phyloP scores from a whole-genome alignment of 805 yeast species.

The Starmerella vaccinii region DNA sequence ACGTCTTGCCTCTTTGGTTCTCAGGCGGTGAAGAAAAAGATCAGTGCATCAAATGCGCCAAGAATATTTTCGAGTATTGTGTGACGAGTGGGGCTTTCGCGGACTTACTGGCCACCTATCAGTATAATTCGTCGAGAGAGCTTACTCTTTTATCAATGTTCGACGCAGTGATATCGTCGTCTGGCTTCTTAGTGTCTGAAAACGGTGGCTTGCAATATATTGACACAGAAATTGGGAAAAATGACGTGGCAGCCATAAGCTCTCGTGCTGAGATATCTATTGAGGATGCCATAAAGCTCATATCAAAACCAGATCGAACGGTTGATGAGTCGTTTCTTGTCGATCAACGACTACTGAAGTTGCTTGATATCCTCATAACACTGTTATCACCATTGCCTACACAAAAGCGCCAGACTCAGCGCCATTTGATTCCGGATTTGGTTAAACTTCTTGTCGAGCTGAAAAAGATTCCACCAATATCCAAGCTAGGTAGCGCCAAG shows the following conservation, averaged over 20 bases:
- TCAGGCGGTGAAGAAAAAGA: conserved; percentile 1
- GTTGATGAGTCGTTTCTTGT: neutral
- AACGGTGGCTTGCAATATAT: neutral
- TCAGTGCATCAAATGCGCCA: neutral
- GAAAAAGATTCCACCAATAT: conserved; percentile 11
- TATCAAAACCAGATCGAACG: neutral
- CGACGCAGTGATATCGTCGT: neutral
- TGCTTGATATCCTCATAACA: neutral
- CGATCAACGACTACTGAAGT: neutral
- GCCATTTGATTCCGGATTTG: neutral
- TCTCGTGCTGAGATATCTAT: neutral
- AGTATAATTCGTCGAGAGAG: neutral
- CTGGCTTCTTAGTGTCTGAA: neutral
- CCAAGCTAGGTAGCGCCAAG: conserved; percentile 8
- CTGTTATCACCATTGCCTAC: neutral
- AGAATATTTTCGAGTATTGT: neutral
- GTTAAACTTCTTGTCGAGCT: conserved; percentile 3
- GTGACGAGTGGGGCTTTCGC: neutral
- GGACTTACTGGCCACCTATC: neutral
- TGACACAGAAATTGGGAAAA: neutral
- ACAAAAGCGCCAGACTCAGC: neutral
- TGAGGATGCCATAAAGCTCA: neutral
- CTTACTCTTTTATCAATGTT: neutral
- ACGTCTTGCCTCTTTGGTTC: neutral
- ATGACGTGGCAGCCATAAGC: neutral